phyloP scores from a whole-genome alignment of 768 basidiomycete species.

The Russula virescens region DNA sequence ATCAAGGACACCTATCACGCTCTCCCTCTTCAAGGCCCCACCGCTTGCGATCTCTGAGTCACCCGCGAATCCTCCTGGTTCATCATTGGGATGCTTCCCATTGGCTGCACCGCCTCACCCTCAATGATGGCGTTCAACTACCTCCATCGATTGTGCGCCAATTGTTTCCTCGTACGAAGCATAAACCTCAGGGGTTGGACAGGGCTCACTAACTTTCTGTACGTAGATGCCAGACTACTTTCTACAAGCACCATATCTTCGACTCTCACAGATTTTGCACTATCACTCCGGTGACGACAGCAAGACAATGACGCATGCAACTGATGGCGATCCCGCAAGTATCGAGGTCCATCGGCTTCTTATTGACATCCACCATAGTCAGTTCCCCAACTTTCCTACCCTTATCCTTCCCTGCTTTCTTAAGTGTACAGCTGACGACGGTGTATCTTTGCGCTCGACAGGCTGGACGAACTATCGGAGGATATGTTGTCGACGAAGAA shows the following conservation, averaged over 20 bases:
- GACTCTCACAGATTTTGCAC: not conserved
- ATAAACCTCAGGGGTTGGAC: not conserved
- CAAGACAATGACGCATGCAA: not conserved
- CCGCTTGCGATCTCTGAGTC: not conserved
- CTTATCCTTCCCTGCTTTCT: too few species aligned
- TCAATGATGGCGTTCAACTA: not conserved
- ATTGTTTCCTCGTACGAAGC: not conserved
- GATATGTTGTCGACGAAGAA: too few species aligned
- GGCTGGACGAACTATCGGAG: too few species aligned
- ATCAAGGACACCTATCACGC: not conserved
- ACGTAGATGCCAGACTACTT: not conserved
- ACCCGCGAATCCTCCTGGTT: not conserved
- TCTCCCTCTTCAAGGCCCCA: not conserved
- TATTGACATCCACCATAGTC: constrained; percentile 24
- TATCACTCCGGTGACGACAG: not conserved
- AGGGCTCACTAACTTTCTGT: not conserved
- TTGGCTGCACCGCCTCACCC: not conserved
- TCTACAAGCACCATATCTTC: not conserved
- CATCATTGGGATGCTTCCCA: not conserved
- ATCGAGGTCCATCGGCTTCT: constrained; percentile 55
- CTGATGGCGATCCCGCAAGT: not conserved
- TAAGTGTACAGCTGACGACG: too few species aligned
- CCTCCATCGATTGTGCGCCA: not conserved
- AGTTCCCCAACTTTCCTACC: too few species aligned
- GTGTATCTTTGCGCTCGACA: too few species aligned